Base-by-base conservation (phyloP, 2,329 filamentous ascomycete genomes). In the Didymella arachidicola region DNA sequence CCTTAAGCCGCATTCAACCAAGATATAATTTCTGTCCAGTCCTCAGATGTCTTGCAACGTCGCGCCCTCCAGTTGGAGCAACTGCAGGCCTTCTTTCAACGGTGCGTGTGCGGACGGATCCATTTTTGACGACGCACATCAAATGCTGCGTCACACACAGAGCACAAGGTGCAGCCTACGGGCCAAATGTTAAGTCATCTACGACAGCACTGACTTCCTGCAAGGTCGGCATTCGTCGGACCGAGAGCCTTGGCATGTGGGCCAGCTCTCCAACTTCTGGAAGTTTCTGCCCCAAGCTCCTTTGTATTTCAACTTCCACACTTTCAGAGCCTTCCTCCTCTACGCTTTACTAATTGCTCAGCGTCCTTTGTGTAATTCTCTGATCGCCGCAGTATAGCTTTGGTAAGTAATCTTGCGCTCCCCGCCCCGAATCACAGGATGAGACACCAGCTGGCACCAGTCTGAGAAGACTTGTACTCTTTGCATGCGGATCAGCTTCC, bases 371-470 rank as follows among this genome's bases (percentile, higher is more conserved):
- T 54, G 34, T 10, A 34, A n/a, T 51, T 46, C 19, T 26, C 16
- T 30, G 22, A 41, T 27, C 18, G 6, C 22, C 3, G 6, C n/a
- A 18, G 36, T 2, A 29, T n/a, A 16, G 6, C 34, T 45, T 41
- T 39, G 32, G 56, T 59, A 54, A 59, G 56, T 59, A 4, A 29
- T 10, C 18, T 19, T 14, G 27, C 32, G 22, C 45, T 19, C 48
- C 49, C 12, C 22, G 27, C 19, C 36, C 29, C 48, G 18, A 32
- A 57, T 68, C 55, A 57, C 64, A 71, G 84, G 85, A 87, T 86
- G 85, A 87, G 84, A 73, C 75, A 73, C 79, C 78, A 82, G 86
- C 86, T 88, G 86, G 86, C 86, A 88, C 86, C 86, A 87, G 86
- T 84, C 86, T 81, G 79, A 87, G 80, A 84, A 82, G 83, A 84